Evolutionary conservation across 73 alveolate genomes (phyloP).

Genomic region (Uronychia binucleata): DNA sequence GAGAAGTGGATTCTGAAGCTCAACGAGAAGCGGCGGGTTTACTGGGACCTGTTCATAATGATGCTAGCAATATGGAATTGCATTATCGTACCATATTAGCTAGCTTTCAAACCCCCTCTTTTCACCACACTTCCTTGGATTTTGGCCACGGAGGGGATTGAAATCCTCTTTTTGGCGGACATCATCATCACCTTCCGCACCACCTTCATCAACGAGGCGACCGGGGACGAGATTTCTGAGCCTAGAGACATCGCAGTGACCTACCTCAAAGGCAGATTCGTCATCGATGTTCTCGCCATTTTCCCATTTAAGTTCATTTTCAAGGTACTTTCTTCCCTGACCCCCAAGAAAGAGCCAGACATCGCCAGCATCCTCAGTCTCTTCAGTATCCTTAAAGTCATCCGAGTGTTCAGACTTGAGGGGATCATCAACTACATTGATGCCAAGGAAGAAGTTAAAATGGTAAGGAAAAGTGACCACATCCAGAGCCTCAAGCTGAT

Average conservation of each 20-base stretch:
- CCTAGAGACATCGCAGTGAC: background rate
- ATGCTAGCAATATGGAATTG: slow-evolving; percentile 28
- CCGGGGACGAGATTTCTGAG: slow-evolving; percentile 15
- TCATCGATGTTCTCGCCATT: slow-evolving; percentile 15
- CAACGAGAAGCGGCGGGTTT: background rate
- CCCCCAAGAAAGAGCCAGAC: background rate
- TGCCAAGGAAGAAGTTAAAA: slow-evolving; percentile 42
- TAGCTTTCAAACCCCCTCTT: slow-evolving; percentile 26
- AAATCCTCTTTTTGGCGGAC: slow-evolving; percentile 53
- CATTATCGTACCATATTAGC: slow-evolving; percentile 10
- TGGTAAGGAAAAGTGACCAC: slow-evolving; percentile 10
- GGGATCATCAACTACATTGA: slow-evolving; percentile 36
- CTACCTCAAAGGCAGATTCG: slow-evolving; percentile 24
- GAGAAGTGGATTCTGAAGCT: slow-evolving; percentile 2
- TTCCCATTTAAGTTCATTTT: slow-evolving; percentile 9
- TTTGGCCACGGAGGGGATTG: slow-evolving; percentile 21
- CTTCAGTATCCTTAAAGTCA: slow-evolving; percentile 56
- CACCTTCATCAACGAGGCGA: background rate
- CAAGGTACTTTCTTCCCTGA: background rate
- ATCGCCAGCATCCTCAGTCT: background rate
- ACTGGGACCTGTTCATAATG: slow-evolving; percentile 19
- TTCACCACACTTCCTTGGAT: background rate
- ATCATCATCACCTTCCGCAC: slow-evolving; percentile 33
- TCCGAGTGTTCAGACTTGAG: slow-evolving; percentile 51
- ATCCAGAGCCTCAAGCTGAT: slow-evolving; percentile 19